phyloP scores from a whole-genome alignment of 1,139 yeast species.

The Geotrichum phurueaensis region DNA sequence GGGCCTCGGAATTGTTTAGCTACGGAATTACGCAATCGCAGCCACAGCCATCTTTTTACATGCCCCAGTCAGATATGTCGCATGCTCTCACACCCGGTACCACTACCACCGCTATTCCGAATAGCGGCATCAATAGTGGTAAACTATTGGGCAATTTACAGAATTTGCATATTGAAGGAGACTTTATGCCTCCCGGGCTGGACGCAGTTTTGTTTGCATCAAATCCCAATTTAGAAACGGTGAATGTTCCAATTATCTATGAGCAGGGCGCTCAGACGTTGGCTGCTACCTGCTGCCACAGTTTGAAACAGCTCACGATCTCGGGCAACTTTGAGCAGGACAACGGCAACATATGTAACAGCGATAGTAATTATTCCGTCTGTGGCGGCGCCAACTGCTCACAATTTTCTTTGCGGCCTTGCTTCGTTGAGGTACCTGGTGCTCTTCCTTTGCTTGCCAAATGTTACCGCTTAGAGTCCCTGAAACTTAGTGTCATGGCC shows the following conservation, averaged over 20 bases:
- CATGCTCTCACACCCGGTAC: background rate
- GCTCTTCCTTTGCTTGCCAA: conserved; percentile 1
- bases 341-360: background rate
- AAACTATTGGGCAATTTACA: background rate
- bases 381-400: background rate
- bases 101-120: background rate
- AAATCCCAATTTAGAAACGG: conserved; percentile 1
- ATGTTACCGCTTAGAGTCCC: background rate
- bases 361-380: background rate
- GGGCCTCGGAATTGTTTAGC: conserved; percentile 3
- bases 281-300: background rate
- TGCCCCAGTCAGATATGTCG: background rate
- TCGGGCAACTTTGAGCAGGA: background rate
- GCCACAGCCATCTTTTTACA: background rate
- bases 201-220: conserved; percentile 2
- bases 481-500: conserved; percentile 1
- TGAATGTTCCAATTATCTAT: background rate
- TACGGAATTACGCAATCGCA: background rate
- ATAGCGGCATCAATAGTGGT: background rate
- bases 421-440: conserved; percentile 1
- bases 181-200: conserved; percentile 4
- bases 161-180: conserved; percentile 5
- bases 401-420: background rate
- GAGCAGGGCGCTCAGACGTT: conserved; percentile 4
- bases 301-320: background rate